phyloP scores from a whole-genome alignment of 768 basidiomycete species.

The Pleurotus eryngii region DNA sequence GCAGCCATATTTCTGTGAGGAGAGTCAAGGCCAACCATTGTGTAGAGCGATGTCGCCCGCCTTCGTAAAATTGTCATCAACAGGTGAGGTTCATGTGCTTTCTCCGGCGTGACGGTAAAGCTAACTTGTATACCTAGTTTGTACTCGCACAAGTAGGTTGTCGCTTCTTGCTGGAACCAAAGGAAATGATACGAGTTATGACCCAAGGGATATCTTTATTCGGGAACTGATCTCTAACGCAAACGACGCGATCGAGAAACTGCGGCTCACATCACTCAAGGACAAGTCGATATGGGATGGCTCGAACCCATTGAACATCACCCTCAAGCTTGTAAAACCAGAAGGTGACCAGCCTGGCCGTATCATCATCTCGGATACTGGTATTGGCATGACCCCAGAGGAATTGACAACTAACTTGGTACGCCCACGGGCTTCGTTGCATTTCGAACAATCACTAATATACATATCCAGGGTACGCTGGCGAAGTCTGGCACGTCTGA shows the following conservation, averaged over 20 bases:
- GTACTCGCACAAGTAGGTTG: slow-evolving; percentile 72
- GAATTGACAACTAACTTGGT: slow-evolving; percentile 80
- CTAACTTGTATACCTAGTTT: slow-evolving; percentile 42
- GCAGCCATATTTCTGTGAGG: slow-evolving; percentile 4
- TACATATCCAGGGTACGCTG: slow-evolving; percentile 67
- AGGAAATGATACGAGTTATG: slow-evolving; percentile 4
- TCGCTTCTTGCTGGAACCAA: neutral
- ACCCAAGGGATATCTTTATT: slow-evolving; percentile 70
- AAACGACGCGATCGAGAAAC: slow-evolving; percentile 95
- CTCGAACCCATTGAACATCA: slow-evolving; percentile 79
- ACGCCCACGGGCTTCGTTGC: slow-evolving; percentile 11
- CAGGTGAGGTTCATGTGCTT: slow-evolving; percentile 42
- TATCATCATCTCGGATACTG: slow-evolving; percentile 86
- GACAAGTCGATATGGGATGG: slow-evolving; percentile 72
- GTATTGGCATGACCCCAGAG: slow-evolving; percentile 95
- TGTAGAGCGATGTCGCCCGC: slow-evolving; percentile 88
- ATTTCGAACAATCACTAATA: slow-evolving; percentile 1
- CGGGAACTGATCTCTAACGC: slow-evolving; percentile 93
- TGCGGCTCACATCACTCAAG: slow-evolving; percentile 79
- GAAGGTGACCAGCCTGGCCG: slow-evolving; percentile 68
- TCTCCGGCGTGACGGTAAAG: slow-evolving; percentile 5
- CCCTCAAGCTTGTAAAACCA: slow-evolving; percentile 72
- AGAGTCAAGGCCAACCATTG: neutral
- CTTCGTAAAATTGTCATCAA: slow-evolving; percentile 92
- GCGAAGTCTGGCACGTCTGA: slow-evolving; percentile 97